A percentile compares a stretch with the other conserved stretches of the same genome.
phyloP scores from a whole-genome alignment of 768 basidiomycete genomes.

The Hygrophorus pudorinus region DNA sequence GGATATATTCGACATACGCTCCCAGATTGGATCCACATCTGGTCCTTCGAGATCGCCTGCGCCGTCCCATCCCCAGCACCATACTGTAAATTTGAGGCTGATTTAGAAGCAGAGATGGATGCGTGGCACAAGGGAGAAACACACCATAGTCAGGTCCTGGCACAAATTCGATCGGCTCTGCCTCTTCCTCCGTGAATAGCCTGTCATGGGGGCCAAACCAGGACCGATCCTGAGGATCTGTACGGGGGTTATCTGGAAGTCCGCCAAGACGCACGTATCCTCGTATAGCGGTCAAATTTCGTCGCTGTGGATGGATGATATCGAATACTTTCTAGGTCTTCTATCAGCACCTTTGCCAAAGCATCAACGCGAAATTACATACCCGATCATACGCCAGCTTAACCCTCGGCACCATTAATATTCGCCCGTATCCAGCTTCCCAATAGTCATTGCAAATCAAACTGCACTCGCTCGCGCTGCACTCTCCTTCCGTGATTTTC shows the following conservation, averaged over 20 bases:
- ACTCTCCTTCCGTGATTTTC: slow-evolving; percentile 75
- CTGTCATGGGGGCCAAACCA: slow-evolving; percentile 99
- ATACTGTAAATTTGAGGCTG: slow-evolving; percentile 43
- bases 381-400: slow-evolving; percentile 93
- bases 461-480: slow-evolving; percentile 91
- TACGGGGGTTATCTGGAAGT: slow-evolving; percentile 88
- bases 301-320: slow-evolving; percentile 82
- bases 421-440: slow-evolving; percentile 90
- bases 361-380: slow-evolving; percentile 5
- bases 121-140: slow-evolving; percentile 15
- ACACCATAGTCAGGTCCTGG: slow-evolving; percentile 81
- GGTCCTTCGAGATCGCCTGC: slow-evolving; percentile 97
- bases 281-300: slow-evolving; percentile 92
- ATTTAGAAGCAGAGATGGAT: neutral
- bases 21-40: slow-evolving; percentile 98
- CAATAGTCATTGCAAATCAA: slow-evolving; percentile 99
- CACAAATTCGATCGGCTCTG: slow-evolving; percentile 61
- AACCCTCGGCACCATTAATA: slow-evolving; percentile 96
- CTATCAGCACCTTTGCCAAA: neutral
- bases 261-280: slow-evolving; percentile 95
- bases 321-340: slow-evolving; percentile 74
- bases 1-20: slow-evolving; percentile 62
- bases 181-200: slow-evolving; percentile 85
- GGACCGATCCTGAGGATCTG: slow-evolving; percentile 93
- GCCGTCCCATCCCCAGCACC: slow-evolving; percentile 99